Conservation (phyloP, 257 asterid genomes). For the Capsicum baccatum region DNA sequence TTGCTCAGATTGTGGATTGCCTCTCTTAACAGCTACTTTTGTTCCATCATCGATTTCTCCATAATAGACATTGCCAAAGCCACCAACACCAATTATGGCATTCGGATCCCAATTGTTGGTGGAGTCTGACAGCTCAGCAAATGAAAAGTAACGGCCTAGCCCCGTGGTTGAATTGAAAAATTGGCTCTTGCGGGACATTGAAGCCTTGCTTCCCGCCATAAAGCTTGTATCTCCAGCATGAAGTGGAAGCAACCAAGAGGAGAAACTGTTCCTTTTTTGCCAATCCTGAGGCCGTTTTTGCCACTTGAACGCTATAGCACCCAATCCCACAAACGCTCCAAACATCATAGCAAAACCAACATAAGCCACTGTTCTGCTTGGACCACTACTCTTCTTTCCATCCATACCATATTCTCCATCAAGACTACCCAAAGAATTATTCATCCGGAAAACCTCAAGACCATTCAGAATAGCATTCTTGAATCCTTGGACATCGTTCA, state of each 20-base stretch:
- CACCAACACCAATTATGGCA: slow-evolving; percentile 84
- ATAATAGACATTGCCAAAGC: slow-evolving; percentile 81
- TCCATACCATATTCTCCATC: slow-evolving; percentile 52
- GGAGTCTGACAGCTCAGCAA: slow-evolving; percentile 66
- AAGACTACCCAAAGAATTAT: slow-evolving; percentile 52
- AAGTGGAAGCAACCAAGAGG: slow-evolving; percentile 87
- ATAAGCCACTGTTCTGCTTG: slow-evolving; percentile 70
- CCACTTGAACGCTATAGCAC: slow-evolving; percentile 96
- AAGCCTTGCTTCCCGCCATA: slow-evolving; percentile 50
- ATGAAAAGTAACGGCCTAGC: slow-evolving; percentile 57
- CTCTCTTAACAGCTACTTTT: slow-evolving; percentile 85
- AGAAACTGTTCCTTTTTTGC: slow-evolving; percentile 79
- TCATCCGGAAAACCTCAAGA: slow-evolving; percentile 48
- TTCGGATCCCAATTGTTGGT: slow-evolving; percentile 75
- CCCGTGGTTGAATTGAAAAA: slow-evolving; percentile 52
- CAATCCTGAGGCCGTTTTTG: slow-evolving; percentile 89
- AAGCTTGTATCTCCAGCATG: slow-evolving; percentile 62
- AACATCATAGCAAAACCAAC: slow-evolving; percentile 98
- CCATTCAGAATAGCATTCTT: slow-evolving; percentile 55
- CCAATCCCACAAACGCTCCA: slow-evolving; percentile 83
- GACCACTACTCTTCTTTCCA: slow-evolving; percentile 36
- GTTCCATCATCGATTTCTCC: slow-evolving; percentile 73
- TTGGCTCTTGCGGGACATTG: slow-evolving; percentile 56
- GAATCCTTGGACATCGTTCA: slow-evolving; percentile 43
- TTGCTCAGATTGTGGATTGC: slow-evolving; percentile 94